A percentile compares a stretch with the other conserved stretches of the same genome.
Evolutionary conservation across 192 early-diverging fungal genomes (phyloP).

Genomic region (Linnemannia zychae): DNA sequence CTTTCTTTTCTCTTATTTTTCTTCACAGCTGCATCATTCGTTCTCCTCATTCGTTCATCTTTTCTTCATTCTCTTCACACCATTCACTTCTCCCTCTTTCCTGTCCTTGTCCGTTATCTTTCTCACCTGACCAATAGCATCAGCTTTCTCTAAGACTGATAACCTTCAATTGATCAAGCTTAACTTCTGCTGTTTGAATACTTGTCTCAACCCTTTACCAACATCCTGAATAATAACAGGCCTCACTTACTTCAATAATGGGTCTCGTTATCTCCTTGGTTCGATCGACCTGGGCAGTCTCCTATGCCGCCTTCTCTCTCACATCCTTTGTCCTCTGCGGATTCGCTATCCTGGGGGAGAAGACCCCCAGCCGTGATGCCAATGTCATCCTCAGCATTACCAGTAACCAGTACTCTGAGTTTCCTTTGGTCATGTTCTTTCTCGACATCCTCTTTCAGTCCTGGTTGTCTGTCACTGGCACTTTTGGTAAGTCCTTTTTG

Average conservation of each 20-base stretch:
- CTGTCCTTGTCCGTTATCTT: not conserved
- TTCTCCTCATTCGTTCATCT: not conserved
- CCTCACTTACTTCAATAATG: not conserved
- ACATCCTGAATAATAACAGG: not conserved
- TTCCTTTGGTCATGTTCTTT: conserved; percentile 31
- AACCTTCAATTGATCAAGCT: conserved; percentile 4
- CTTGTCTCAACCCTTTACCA: not conserved
- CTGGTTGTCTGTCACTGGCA: conserved; percentile 40
- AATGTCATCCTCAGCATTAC: conserved; percentile 28
- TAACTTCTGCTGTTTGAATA: not conserved
- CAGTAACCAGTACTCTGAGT: conserved; percentile 33
- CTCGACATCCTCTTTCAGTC: conserved; percentile 19
- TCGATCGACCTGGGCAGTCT: conserved; percentile 29
- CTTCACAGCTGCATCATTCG: not conserved
- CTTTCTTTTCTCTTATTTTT: not conserved
- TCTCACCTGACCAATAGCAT: not conserved
- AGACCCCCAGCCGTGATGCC: conserved; percentile 21
- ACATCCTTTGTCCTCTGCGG: conserved; percentile 17
- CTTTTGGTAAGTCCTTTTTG: conserved; percentile 17
- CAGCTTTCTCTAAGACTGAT: not conserved
- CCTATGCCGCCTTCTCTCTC: conserved; percentile 25
- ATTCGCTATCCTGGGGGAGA: conserved; percentile 12
- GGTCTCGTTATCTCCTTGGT: conserved; percentile 17
- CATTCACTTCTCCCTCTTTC: not conserved
- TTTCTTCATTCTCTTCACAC: not conserved